Evolutionary conservation across 108 stramenopile species (phyloP).

Genomic region (Nannochloropsis gaditana): DNA sequence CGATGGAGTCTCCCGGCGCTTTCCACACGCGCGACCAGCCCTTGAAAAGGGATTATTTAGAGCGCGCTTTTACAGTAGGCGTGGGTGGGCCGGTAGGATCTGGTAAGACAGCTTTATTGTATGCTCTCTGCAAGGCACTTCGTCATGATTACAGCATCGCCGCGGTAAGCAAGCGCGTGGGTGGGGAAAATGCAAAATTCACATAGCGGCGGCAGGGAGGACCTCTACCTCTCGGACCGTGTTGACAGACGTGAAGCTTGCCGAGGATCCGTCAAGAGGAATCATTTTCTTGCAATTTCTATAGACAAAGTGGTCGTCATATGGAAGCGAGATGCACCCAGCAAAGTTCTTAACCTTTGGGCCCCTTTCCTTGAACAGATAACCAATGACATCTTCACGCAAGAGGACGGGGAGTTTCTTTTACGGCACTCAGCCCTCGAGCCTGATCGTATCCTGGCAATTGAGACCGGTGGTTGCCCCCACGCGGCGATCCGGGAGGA

Average conservation of each 20-base stretch:
- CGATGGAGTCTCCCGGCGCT: slow-evolving; percentile 33
- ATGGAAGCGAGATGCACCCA: no score
- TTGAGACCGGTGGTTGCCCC: slow-evolving; percentile 98
- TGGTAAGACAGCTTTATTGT: slow-evolving; percentile 73
- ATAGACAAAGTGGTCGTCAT: no score
- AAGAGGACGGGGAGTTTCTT: slow-evolving; percentile 94
- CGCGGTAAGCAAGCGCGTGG: slow-evolving; percentile 40
- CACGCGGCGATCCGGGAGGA: slow-evolving; percentile 95
- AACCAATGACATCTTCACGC: slow-evolving; percentile 97
- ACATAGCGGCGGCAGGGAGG: no score
- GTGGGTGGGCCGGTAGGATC: slow-evolving; percentile 85
- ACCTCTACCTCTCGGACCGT: no score
- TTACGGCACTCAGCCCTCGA: slow-evolving; percentile 68
- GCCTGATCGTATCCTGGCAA: slow-evolving; percentile 68
- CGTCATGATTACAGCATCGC: slow-evolving; percentile 46
- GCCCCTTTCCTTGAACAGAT: slow-evolving; percentile 46
- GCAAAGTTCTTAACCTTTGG: no score
- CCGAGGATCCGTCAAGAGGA: no score
- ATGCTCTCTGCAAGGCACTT: slow-evolving; percentile 64
- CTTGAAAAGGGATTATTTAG: slow-evolving; percentile 39
- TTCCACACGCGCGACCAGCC: slow-evolving; percentile 44
- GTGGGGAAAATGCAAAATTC: no score
- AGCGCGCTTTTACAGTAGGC: slow-evolving; percentile 81
- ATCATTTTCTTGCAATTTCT: no score
- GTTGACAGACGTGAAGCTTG: no score